phyloP scores from a whole-genome alignment of 169 alveolate species.

The Cryptosporidium baileyi region DNA sequence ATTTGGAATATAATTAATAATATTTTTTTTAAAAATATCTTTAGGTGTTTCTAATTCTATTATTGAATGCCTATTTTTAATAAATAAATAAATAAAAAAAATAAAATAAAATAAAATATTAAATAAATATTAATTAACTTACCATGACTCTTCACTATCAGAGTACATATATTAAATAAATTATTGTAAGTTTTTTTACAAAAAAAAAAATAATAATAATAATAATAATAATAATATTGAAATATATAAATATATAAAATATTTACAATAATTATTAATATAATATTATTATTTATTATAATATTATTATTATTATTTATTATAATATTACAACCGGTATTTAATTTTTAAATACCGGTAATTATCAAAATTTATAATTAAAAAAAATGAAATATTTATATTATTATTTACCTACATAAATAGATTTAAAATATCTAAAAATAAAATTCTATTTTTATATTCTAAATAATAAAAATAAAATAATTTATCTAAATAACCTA shows the following conservation, averaged over 20 bases:
- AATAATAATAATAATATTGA: not conserved
- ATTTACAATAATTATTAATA: not conserved
- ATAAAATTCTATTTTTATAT: no score
- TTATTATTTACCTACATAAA: no score
- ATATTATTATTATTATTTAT: no score
- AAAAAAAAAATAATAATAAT: not conserved
- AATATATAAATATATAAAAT: not conserved
- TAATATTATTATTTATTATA: not conserved
- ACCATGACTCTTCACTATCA: slow-evolving; percentile 63
- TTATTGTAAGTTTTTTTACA: not conserved
- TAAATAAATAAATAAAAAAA: not conserved
- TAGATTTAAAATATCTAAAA: no score
- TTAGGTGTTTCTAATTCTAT: not conserved
- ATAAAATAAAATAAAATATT: not conserved
- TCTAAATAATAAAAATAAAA: no score
- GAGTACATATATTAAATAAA: not conserved
- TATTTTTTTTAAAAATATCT: slow-evolving; percentile 3
- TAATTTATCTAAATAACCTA: no score
- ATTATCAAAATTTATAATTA: no score
- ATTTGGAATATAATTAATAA: slow-evolving; percentile 13
- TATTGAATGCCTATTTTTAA: slow-evolving; percentile 33
- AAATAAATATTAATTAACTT: slow-evolving; percentile 4
- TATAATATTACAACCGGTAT: no score
- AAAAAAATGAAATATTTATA: no score
- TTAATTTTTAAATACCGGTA: not conserved